phyloP scores from a whole-genome alignment of 192 early-diverging fungal genomes.

The Allomyces macrogynus region DNA sequence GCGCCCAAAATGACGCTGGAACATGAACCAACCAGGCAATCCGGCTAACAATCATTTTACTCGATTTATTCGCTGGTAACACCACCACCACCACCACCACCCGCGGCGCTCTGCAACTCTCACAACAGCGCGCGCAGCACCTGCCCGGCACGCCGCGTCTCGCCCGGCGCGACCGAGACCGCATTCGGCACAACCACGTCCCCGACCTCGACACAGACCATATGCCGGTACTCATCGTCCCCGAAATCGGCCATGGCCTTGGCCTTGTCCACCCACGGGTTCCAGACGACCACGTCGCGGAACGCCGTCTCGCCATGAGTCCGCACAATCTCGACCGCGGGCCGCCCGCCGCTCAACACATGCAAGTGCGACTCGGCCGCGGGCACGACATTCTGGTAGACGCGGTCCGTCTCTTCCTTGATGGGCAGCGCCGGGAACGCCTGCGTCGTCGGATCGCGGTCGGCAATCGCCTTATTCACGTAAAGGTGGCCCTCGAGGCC shows the following conservation, averaged over 20 bases:
- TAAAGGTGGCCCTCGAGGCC: conserved; percentile 44
- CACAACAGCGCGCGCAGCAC: conserved; percentile 12
- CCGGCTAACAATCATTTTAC: too few species aligned
- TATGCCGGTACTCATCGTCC: conserved; percentile 61
- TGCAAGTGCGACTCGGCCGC: conserved; percentile 12
- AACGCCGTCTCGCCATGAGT: conserved; percentile 15
- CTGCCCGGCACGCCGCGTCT: conserved; percentile 55
- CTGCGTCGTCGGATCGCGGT: conserved; percentile 15
- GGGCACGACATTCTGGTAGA: conserved; percentile 44
- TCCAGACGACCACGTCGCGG: conserved; percentile 68
- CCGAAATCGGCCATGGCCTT: conserved; percentile 75
- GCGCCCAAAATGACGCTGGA: too few species aligned
- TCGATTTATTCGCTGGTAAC: too few species aligned
- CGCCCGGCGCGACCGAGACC: conserved; percentile 40
- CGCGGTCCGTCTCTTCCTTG: conserved; percentile 58
- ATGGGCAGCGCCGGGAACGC: conserved; percentile 32
- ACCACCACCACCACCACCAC: too few species aligned
- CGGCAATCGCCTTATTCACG: conserved; percentile 48
- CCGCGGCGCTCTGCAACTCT: too few species aligned
- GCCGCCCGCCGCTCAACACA: conserved; percentile 6
- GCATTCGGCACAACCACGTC: conserved; percentile 32
- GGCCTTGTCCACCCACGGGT: conserved; percentile 85
- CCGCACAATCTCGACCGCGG: conserved; percentile 10
- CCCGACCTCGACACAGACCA: conserved; percentile 81
- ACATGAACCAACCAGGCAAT: too few species aligned